These are phyloP conservation scores for Byssochlamys sp. DNA, from an alignment of 2,329 filamentous ascomycete species.

Conservation along the genomic window DNA sequence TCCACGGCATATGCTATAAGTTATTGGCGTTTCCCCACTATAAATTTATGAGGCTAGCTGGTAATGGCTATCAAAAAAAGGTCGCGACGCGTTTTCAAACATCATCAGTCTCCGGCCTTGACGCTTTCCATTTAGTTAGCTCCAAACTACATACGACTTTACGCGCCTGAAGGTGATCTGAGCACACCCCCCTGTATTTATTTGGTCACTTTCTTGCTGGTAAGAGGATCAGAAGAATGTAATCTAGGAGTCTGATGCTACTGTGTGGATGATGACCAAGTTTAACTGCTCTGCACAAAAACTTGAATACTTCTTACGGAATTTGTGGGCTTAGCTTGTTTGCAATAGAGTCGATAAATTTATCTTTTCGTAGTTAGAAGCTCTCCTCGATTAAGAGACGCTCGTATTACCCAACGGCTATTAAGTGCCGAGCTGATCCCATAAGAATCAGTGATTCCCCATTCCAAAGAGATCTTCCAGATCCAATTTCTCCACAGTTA, in stretches of 20 bases:
- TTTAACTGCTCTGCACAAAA: background rate
- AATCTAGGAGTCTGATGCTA: background rate
- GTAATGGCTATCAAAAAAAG: too few species aligned
- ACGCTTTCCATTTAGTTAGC: too few species aligned
- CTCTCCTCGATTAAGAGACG: too few species aligned
- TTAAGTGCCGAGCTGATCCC: background rate
- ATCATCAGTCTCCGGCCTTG: too few species aligned
- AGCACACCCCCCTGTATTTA: background rate
- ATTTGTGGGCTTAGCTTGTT: background rate
- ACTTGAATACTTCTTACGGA: background rate
- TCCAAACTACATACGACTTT: too few species aligned
- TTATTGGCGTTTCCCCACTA: too few species aligned
- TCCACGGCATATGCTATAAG: background rate
- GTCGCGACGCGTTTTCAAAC: too few species aligned
- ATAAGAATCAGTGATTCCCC: background rate
- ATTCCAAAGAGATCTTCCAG: background rate
- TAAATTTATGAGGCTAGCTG: too few species aligned
- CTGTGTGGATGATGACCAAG: background rate
- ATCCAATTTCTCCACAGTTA: background rate
- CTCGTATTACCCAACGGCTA: background rate
- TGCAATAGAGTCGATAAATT: too few species aligned
- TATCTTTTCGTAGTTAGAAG: too few species aligned
- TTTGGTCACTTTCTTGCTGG: background rate
- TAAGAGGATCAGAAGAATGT: background rate
- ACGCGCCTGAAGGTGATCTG: too few species aligned